phyloP scores from a whole-genome alignment of 345 rosid genomes.

The Jatropha curcas region DNA sequence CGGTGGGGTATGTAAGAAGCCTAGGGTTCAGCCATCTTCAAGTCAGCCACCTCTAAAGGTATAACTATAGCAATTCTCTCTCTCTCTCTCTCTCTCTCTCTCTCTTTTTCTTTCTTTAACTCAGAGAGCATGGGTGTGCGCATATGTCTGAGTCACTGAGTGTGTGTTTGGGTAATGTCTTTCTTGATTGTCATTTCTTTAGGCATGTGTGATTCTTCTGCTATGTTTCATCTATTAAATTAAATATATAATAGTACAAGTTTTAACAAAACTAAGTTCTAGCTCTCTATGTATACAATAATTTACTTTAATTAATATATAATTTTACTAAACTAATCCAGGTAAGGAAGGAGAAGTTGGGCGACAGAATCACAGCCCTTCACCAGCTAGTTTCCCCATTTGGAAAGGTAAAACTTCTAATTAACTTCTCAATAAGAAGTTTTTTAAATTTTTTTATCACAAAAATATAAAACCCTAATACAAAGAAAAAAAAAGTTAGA shows the following conservation, averaged over 20 bases:
- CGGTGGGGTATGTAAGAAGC: slow-evolving; percentile 46
- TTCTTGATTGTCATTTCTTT: slow-evolving; percentile 72
- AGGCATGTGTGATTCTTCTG: slow-evolving; percentile 48
- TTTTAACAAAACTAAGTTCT: neutral
- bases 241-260: neutral
- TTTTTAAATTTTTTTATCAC: no score
- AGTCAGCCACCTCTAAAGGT: slow-evolving; percentile 83
- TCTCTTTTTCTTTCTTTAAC: slow-evolving; percentile 5
- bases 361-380: slow-evolving; percentile 84
- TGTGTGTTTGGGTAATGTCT: slow-evolving; percentile 47
- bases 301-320: neutral
- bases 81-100: slow-evolving; percentile 26
- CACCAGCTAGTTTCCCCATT: slow-evolving; percentile 98
- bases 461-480: no score
- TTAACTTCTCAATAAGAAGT: no score
- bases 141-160: no score
- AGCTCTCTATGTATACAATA: neutral
- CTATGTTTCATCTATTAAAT: slow-evolving; percentile 19
- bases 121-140: neutral
- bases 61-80: slow-evolving; percentile 8
- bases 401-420: slow-evolving; percentile 62
- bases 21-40: slow-evolving; percentile 71
- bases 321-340: slow-evolving; percentile 21
- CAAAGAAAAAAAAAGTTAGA: no score
- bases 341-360: slow-evolving; percentile 92